phyloP scores from a whole-genome alignment of 2,329 filamentous ascomycete genomes.

The Fusarium sp. region DNA sequence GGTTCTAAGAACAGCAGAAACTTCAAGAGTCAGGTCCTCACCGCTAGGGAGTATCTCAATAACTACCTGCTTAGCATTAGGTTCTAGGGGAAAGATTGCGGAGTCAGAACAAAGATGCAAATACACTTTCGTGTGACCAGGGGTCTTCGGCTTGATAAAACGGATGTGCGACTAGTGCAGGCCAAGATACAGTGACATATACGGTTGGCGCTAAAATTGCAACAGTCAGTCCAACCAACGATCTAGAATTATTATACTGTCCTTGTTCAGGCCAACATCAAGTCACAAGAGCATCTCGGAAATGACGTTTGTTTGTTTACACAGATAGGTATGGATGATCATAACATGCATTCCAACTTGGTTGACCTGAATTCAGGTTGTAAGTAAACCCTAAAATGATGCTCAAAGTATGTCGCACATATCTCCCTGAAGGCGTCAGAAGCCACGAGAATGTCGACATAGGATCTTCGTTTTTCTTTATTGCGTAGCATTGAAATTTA shows the following conservation, averaged over 20 bases:
- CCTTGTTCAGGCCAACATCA: slow-evolving; percentile 1
- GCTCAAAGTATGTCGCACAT: slow-evolving; percentile 16
- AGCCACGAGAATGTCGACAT: slow-evolving; percentile 48
- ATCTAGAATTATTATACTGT: background rate
- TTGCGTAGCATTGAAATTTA: slow-evolving; percentile 1
- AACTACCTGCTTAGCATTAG: slow-evolving; percentile 13
- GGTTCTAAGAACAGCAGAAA: slow-evolving; percentile 1
- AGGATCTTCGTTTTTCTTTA: slow-evolving; percentile 17
- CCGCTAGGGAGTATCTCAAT: slow-evolving; percentile 23
- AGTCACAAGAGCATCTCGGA: slow-evolving; percentile 4
- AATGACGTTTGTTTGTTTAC: background rate
- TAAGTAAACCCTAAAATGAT: background rate
- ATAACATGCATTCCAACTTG: background rate
- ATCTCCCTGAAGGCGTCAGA: slow-evolving; percentile 41
- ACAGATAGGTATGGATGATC: background rate
- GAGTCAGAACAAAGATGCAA: slow-evolving; percentile 16
- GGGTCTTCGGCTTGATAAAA: slow-evolving; percentile 22
- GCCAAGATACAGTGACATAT: slow-evolving; percentile 35
- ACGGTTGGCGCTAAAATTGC: slow-evolving; percentile 38
- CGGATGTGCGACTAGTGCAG: slow-evolving; percentile 34
- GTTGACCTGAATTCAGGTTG: background rate
- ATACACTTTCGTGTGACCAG: slow-evolving; percentile 24
- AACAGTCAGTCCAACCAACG: slow-evolving; percentile 15
- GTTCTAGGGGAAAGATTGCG: slow-evolving; percentile 4
- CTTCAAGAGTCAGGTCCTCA: slow-evolving; percentile 14